These are phyloP conservation scores for Calocybe indica DNA, from an alignment of 768 basidiomycete genomes.

Conservation along the genomic window DNA sequence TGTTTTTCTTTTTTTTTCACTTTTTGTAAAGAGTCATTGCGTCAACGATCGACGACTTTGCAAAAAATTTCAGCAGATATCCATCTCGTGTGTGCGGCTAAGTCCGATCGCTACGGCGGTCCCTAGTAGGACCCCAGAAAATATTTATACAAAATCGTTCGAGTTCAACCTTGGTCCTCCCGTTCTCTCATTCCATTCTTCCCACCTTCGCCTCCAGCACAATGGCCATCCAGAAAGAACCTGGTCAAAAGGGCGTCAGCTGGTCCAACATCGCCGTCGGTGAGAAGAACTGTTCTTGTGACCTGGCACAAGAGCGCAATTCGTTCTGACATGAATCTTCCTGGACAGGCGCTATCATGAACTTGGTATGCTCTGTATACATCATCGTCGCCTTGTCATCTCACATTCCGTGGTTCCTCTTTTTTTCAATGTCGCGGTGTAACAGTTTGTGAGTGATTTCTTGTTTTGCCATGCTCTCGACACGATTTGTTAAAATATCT, in stretches of 20 bases:
- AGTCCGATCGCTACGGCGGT: constrained; percentile 25
- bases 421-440: constrained; percentile 5
- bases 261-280: constrained; percentile 96
- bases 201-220: constrained; percentile 14
- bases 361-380: constrained; percentile 64
- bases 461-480: constrained; percentile 6
- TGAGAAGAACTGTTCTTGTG: constrained; percentile 30
- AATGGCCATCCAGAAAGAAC: constrained; percentile 83
- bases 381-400: constrained; percentile 4
- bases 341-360: constrained; percentile 86
- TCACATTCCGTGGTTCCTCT: neutral
- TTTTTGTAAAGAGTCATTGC: too few relatives aligned
- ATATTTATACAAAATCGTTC: constrained; percentile 9
- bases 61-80: too few relatives aligned
- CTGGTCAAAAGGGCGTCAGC: constrained; percentile 86
- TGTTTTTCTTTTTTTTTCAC: too few relatives aligned
- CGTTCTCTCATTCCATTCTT: constrained; percentile 16
- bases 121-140: constrained; percentile 16
- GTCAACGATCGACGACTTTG: too few relatives aligned
- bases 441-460: constrained; percentile 46
- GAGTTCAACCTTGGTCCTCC: constrained; percentile 13
- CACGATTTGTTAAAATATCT: constrained; percentile 15
- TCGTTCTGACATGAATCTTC: constrained; percentile 8
- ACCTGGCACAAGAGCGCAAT: constrained; percentile 7
- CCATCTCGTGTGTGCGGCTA: constrained; percentile 13